These are phyloP conservation scores for Fulvia fulva DNA, from an alignment of 2,329 filamentous ascomycete genomes.

Conservation along the genomic window DNA sequence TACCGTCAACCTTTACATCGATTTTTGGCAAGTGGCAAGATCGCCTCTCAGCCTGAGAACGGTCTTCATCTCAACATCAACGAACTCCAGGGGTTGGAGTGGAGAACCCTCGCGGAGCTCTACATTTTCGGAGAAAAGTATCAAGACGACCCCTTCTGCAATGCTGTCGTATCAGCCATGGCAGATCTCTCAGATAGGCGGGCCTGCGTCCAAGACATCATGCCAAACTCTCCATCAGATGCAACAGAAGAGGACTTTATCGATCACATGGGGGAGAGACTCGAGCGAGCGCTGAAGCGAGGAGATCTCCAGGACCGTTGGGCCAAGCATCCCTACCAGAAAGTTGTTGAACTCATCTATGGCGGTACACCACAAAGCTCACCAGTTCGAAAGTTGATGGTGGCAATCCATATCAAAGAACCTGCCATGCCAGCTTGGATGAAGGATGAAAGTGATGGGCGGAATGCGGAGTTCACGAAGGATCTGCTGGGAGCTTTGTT, in stretches of 20 bases:
- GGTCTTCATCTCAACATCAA: background rate
- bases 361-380: background rate
- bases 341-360: background rate
- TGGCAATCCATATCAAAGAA: background rate
- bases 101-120: background rate
- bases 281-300: background rate
- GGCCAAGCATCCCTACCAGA: background rate
- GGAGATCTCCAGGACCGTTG: too few species aligned
- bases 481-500: background rate
- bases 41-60: background rate
- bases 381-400: background rate
- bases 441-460: too few species aligned
- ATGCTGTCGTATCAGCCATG: background rate
- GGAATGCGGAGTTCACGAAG: background rate
- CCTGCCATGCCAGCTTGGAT: too few species aligned
- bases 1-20: constrained; percentile 9
- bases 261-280: background rate
- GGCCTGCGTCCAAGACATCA: background rate
- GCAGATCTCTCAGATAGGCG: background rate
- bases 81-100: background rate
- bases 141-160: background rate
- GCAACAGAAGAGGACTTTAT: too few species aligned
- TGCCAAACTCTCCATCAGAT: background rate
- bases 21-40: constrained; percentile 13
- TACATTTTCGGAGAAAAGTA: background rate